phyloP scores from a whole-genome alignment of 2,329 filamentous ascomycete species.

The Zalaria obscura region DNA sequence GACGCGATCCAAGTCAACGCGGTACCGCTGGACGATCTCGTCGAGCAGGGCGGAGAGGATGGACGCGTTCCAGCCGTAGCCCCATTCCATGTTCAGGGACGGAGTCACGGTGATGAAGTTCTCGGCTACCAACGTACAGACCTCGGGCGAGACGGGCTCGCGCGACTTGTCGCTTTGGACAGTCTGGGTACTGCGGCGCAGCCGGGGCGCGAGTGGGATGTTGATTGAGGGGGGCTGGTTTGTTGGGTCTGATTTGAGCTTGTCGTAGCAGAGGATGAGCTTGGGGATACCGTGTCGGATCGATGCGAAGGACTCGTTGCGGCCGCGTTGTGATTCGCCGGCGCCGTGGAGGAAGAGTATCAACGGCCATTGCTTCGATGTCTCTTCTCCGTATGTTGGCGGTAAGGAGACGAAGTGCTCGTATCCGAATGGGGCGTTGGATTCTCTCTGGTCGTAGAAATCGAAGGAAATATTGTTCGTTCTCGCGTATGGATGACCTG shows the following conservation, averaged over 20 bases:
- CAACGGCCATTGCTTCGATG: not conserved
- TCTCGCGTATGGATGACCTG: not conserved
- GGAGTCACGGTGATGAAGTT: constrained; percentile 4
- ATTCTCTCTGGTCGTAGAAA: not conserved
- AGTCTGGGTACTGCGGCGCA: not conserved
- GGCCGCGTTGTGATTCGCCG: not conserved
- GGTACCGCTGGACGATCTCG: constrained; percentile 3
- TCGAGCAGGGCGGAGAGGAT: constrained; percentile 6
- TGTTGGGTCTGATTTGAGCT: not conserved
- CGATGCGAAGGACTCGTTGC: not conserved
- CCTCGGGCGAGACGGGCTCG: not conserved
- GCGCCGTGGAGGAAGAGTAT: not conserved
- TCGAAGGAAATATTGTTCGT: not conserved
- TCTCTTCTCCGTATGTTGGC: not conserved
- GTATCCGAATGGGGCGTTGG: not conserved
- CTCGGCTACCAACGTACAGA: not conserved
- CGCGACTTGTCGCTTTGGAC: not conserved
- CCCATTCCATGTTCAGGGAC: constrained; percentile 2
- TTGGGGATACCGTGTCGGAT: not conserved
- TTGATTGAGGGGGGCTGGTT: not conserved
- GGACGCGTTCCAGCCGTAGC: constrained; percentile 8
- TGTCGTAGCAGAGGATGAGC: not conserved
- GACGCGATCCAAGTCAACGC: constrained; percentile 5
- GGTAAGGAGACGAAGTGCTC: not conserved
- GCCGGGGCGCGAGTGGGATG: not conserved